Evolutionary conservation across 805 yeast genomes (phyloP).

Genomic region (Candida xiaguanensis): DNA sequence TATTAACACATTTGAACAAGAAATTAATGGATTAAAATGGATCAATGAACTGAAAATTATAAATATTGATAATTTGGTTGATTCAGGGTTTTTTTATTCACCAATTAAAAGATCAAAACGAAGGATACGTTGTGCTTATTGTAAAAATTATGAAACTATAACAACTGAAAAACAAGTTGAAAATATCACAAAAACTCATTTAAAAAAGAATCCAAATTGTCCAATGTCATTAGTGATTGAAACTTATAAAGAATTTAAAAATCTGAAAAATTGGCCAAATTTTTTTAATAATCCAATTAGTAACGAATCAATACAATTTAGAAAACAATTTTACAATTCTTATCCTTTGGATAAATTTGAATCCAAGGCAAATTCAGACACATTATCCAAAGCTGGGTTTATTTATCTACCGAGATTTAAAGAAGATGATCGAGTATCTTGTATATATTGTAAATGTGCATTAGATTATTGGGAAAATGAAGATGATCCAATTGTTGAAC

Average conservation of each 20-base stretch:
- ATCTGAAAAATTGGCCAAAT: not conserved
- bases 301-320: slow-evolving; percentile 23
- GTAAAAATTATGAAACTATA: slow-evolving; percentile 35
- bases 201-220: slow-evolving; percentile 12
- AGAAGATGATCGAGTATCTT: slow-evolving; percentile 32
- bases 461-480: slow-evolving; percentile 52
- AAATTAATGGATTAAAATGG: slow-evolving; percentile 14
- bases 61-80: slow-evolving; percentile 35
- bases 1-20: slow-evolving; percentile 19
- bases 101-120: slow-evolving; percentile 46
- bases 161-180: slow-evolving; percentile 4
- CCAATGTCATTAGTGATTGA: slow-evolving; percentile 8
- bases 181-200: slow-evolving; percentile 6
- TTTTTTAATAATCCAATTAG: slow-evolving; percentile 21
- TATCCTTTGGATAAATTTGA: slow-evolving; percentile 45
- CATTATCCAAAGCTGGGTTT: slow-evolving; percentile 45
- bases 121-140: slow-evolving; percentile 56
- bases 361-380: slow-evolving; percentile 36
- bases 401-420: slow-evolving; percentile 25
- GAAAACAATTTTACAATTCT: slow-evolving; percentile 38
- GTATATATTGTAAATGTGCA: slow-evolving; percentile 24
- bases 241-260: not conserved
- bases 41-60: slow-evolving; percentile 7
- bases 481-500: slow-evolving; percentile 64
- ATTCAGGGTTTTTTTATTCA: slow-evolving; percentile 58